Conservation (phyloP, 345 rosid genomes). For the Linum trigynum region DNA sequence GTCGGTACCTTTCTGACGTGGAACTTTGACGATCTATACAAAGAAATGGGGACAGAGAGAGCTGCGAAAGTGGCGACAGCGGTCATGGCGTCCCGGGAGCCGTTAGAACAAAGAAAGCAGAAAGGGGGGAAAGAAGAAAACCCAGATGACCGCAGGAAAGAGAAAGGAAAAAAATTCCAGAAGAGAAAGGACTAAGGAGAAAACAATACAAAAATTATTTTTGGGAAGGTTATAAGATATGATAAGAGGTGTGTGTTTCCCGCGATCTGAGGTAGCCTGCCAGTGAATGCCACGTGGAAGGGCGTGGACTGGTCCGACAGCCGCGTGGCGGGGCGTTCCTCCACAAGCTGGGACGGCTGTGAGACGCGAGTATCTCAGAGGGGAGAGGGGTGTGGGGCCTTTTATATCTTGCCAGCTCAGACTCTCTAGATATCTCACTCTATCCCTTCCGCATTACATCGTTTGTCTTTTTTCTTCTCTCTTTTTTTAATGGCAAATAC, state of each 20-base stretch:
- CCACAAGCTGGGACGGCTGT: constrained; percentile 44
- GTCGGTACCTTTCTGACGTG: constrained; percentile 45
- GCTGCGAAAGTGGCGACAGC: constrained; percentile 61
- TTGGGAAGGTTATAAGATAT: constrained; percentile 2
- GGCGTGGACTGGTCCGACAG: constrained; percentile 3
- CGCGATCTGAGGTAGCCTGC: constrained; percentile 76
- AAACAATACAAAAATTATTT: background rate
- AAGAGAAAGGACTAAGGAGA: constrained; percentile 8
- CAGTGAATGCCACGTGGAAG: constrained; percentile 53
- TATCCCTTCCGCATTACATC: constrained; percentile 11
- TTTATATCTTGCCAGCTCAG: constrained; percentile 52
- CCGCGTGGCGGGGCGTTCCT: constrained; percentile 41
- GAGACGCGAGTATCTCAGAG: background rate
- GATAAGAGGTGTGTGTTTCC: constrained; percentile 62
- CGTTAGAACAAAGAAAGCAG: background rate
- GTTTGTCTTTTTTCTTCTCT: background rate
- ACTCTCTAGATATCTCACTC: constrained; percentile 37
- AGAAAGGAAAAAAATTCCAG: background rate
- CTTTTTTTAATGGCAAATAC: no score
- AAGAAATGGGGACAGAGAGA: constrained; percentile 62
- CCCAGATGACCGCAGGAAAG: background rate
- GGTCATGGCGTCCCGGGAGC: constrained; percentile 48
- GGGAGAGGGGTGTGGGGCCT: constrained; percentile 12
- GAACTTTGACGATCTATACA: constrained; percentile 42
- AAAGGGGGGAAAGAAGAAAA: background rate